Conservation (phyloP, 371 early-diverging fungal genomes). For the Parasitella parasitica region DNA sequence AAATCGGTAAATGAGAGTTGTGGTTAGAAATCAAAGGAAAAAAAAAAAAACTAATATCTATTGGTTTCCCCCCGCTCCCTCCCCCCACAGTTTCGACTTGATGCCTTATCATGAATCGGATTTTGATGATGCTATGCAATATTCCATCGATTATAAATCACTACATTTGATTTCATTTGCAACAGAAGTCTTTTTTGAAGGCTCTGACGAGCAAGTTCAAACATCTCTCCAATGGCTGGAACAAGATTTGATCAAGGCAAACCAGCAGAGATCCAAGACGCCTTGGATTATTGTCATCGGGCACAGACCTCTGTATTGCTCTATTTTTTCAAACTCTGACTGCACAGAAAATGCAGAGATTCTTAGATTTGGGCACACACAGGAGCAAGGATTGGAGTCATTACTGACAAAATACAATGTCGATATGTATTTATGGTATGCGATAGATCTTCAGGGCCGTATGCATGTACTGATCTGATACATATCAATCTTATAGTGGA, state of each 20-base stretch:
- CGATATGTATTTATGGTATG: slow-evolving; percentile 12
- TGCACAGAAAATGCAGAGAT: slow-evolving; percentile 5
- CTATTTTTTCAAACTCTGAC: slow-evolving; percentile 14
- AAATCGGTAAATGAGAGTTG: background rate
- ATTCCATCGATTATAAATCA: slow-evolving; percentile 20
- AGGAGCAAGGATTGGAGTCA: slow-evolving; percentile 6
- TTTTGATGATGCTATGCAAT: slow-evolving; percentile 14
- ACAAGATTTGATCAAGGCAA: slow-evolving; percentile 22
- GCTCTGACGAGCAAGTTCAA: slow-evolving; percentile 15
- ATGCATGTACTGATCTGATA: background rate
- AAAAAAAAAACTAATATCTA: too few species aligned
- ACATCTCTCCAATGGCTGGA: slow-evolving; percentile 29
- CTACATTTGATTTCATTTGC: slow-evolving; percentile 18
- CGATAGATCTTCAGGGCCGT: background rate
- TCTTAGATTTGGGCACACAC: background rate
- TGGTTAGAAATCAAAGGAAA: too few species aligned
- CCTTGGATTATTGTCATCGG: slow-evolving; percentile 33
- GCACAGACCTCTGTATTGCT: slow-evolving; percentile 28
- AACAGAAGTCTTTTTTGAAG: slow-evolving; percentile 13
- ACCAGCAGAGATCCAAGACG: background rate
- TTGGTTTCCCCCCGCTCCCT: too few species aligned
- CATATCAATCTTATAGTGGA: slow-evolving; percentile 9
- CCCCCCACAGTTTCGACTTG: slow-evolving; percentile 4
- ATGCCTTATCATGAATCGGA: slow-evolving; percentile 17
- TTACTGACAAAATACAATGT: slow-evolving; percentile 12